Conservation (phyloP, 2,329 filamentous ascomycete species). For the Paracorniculantispora psalliotae region DNA sequence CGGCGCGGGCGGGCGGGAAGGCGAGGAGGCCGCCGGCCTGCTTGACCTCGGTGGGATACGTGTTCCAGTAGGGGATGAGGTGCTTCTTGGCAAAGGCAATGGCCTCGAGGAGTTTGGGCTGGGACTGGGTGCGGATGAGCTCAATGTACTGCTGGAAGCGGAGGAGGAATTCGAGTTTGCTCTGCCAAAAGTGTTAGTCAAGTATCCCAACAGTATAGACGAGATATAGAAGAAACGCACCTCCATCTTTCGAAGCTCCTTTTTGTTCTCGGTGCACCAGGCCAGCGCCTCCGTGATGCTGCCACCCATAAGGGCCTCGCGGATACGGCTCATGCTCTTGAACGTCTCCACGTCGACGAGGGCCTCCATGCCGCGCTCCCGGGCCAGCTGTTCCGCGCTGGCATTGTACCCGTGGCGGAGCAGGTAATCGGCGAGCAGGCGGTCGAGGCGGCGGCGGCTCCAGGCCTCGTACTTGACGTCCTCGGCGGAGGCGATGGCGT, state of each 20-base stretch:
- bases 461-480: constrained; percentile 93
- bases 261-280: constrained; percentile 94
- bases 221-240: too few relatives aligned
- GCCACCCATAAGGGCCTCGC: constrained; percentile 63
- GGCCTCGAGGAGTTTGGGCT: constrained; percentile 66
- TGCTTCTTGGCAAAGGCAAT: constrained; percentile 78
- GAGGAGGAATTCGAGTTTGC: constrained; percentile 86
- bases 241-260: constrained; percentile 81
- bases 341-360: constrained; percentile 90
- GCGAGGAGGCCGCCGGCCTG: constrained; percentile 78
- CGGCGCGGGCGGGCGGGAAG: constrained; percentile 52
- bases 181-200: too few relatives aligned
- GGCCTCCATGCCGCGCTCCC: constrained; percentile 69
- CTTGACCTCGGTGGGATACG: constrained; percentile 63
- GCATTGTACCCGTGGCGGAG: constrained; percentile 76
- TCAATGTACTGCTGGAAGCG: constrained; percentile 94
- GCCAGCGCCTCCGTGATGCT: constrained; percentile 74
- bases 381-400: constrained; percentile 69
- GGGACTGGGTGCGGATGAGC: constrained; percentile 64
- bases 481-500: constrained; percentile 72
- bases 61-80: constrained; percentile 64
- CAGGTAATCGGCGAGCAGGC: constrained; percentile 88
- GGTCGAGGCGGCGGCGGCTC: constrained; percentile 75
- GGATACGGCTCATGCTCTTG: constrained; percentile 72
- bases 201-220: too few relatives aligned